Percentiles rank a stretch among this genome's conserved stretches.
Conservation (phyloP, 1,139 yeast species). For the Kazachstania sp. region DNA sequence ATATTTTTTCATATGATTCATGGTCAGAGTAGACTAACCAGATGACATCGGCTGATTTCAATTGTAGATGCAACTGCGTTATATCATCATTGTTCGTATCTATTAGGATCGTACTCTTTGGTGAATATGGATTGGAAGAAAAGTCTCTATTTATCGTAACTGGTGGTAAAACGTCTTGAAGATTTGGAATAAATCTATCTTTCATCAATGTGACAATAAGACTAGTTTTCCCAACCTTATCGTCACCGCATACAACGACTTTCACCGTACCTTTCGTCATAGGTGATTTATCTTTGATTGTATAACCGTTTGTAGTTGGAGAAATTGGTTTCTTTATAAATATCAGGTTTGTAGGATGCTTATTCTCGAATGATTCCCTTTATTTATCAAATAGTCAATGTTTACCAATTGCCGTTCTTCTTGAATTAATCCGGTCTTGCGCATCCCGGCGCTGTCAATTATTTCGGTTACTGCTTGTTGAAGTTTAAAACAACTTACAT, state of each 20-base stretch:
- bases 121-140: constrained; percentile 49
- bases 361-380: too few relatives aligned
- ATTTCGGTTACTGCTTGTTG: too few relatives aligned
- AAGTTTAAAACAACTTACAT: too few relatives aligned
- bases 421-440: too few relatives aligned
- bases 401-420: too few relatives aligned
- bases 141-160: constrained; percentile 68
- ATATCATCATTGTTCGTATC: constrained; percentile 73
- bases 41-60: constrained; percentile 80
- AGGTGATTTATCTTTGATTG: background rate
- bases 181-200: constrained; percentile 65
- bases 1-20: constrained; percentile 84
- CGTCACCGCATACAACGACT: constrained; percentile 94
- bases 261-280: constrained; percentile 50
- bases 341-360: too few relatives aligned
- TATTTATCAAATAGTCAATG: too few relatives aligned
- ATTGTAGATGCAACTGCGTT: constrained; percentile 54
- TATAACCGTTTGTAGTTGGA: too few relatives aligned
- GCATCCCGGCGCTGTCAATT: too few relatives aligned
- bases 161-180: constrained; percentile 73
- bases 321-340: too few relatives aligned
- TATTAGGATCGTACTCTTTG: constrained; percentile 60
- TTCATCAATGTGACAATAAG: constrained; percentile 72
- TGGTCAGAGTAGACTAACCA: constrained; percentile 92
- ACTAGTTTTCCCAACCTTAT: constrained; percentile 74